Evolutionary conservation across 306 rosid species (phyloP), one percentile per base, ranked within the genome.

Genomic region (Arachis stenosperma): DNA sequence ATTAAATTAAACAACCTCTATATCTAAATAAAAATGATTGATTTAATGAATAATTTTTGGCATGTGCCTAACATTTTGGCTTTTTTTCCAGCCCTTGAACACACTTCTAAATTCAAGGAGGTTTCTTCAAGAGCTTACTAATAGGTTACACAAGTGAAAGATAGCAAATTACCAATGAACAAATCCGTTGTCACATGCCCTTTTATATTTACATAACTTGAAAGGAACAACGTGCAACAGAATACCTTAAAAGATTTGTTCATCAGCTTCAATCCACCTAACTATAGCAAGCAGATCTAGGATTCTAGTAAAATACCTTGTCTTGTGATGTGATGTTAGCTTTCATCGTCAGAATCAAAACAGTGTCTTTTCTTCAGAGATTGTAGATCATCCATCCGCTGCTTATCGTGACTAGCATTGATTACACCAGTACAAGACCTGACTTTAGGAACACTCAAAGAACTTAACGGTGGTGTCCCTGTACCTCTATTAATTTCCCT

Each of bases 311-410:
- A 15, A 57, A 33, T 33, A 33, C 4, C 37, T 33, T 33, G 37
- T 33, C 37, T 33, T 71, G 17, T 29, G 6, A 27, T 9, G 33
- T 37, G 46, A 40, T 36, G 69, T 44, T 71, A 82, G 81, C 77
- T 88, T 75, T 88, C 98, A 42, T 78, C 91, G 73, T 89, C 93
- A 65, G 91, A 83, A 44, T 93, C 96, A 6, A 90, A 93, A 60
- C 84, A 70, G 42, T 90, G 97, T 60, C 75, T 82, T 75, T 81
- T 90, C 79, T 81, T 85, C 78, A 90, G 48, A 70, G 97, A 90
- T 82, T 87, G 84, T 33, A 93, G 69, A 43, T 81, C 84, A 55
- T 79, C 79, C 61, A 52, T 50, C 9, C 66, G 83, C 55, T 74
- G 83, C 55, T 74, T 77, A 56, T 75, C 78, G 66, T 73, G 64